These are phyloP conservation scores for Allium cepa DNA, from an alignment of 106 monocot genomes.

Conservation along the genomic window DNA sequence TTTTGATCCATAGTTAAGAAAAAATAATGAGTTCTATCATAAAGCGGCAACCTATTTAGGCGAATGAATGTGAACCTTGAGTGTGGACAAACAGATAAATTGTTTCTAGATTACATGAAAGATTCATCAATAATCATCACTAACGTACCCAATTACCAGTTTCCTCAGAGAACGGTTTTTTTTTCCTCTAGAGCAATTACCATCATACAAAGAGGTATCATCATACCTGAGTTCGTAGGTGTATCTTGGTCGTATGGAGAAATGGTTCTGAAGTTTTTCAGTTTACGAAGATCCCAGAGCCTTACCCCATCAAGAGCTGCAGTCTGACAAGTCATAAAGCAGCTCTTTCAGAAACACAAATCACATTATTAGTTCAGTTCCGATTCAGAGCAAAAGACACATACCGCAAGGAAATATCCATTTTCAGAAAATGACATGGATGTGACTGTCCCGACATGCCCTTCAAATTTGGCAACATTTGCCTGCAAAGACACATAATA, in stretches of 20 bases:
- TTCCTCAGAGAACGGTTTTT: too few species aligned
- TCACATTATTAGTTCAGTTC: not conserved
- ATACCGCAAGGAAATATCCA: conserved; percentile 97
- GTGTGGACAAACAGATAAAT: too few species aligned
- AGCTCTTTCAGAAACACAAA: not conserved
- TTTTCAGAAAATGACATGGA: conserved; percentile 97
- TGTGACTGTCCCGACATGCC: conserved; percentile 80
- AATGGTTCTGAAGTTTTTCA: conserved; percentile 86
- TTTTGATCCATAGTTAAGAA: too few species aligned
- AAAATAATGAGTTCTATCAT: too few species aligned
- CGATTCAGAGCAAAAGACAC: conserved; percentile 10
- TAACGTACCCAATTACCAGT: too few species aligned
- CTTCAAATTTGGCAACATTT: conserved; percentile 97
- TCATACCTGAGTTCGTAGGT: conserved; percentile 75
- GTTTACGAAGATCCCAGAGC: conserved; percentile 95
- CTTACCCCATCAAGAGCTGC: conserved; percentile 87
- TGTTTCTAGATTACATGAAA: too few species aligned
- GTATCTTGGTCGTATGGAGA: conserved; percentile 78
- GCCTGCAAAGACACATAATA: conserved; percentile 31
- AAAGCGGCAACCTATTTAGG: too few species aligned
- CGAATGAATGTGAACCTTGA: too few species aligned
- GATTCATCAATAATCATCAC: too few species aligned
- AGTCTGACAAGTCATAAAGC: conserved; percentile 45
- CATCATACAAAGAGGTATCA: not conserved
- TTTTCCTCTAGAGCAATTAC: too few species aligned